A percentile compares a stretch with the other conserved stretches of the same genome.
Evolutionary conservation across 352 stramenopile genomes (phyloP).

Genomic region (Phytophthora capsici): DNA sequence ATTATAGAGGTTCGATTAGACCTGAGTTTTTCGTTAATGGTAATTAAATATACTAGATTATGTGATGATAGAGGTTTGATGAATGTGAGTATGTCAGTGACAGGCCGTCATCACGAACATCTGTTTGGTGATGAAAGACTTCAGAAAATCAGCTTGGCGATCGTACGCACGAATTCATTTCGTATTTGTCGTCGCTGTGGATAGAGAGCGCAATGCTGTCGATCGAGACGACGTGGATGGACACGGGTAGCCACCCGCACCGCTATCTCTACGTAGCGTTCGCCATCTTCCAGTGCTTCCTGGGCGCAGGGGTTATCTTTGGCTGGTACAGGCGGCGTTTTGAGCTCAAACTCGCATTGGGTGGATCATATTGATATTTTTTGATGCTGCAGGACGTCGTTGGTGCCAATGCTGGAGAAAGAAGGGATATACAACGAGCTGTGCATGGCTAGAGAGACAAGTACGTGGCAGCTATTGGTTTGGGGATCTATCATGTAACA

Average conservation of each 20-base stretch:
- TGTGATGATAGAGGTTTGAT: too few relatives aligned
- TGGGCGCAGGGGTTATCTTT: slow-evolving; percentile 67
- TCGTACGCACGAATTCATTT: too few relatives aligned
- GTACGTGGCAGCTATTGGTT: slow-evolving; percentile 30
- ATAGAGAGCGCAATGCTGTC: slow-evolving; percentile 23
- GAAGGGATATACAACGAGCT: slow-evolving; percentile 66
- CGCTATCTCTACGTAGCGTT: slow-evolving; percentile 57
- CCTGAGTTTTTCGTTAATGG: too few relatives aligned
- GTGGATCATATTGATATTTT: slow-evolving; percentile 9
- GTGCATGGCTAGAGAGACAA: slow-evolving; percentile 43
- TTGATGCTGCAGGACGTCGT: slow-evolving; percentile 49
- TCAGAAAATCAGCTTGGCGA: slow-evolving; percentile 20
- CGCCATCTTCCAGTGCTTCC: slow-evolving; percentile 69
- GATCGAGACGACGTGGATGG: slow-evolving; percentile 35
- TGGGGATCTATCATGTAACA: background rate
- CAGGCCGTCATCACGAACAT: background rate
- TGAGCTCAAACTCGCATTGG: background rate
- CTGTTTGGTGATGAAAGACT: slow-evolving; percentile 5
- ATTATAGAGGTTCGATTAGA: too few relatives aligned
- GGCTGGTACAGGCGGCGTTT: slow-evolving; percentile 46
- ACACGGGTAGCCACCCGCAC: slow-evolving; percentile 34
- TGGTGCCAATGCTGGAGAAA: slow-evolving; percentile 63
- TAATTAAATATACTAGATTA: too few relatives aligned
- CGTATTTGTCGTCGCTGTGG: too few relatives aligned
- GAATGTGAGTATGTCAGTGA: too few relatives aligned